phyloP scores from a whole-genome alignment of 352 stramenopile species.

The Halophytophthora batemanensis region DNA sequence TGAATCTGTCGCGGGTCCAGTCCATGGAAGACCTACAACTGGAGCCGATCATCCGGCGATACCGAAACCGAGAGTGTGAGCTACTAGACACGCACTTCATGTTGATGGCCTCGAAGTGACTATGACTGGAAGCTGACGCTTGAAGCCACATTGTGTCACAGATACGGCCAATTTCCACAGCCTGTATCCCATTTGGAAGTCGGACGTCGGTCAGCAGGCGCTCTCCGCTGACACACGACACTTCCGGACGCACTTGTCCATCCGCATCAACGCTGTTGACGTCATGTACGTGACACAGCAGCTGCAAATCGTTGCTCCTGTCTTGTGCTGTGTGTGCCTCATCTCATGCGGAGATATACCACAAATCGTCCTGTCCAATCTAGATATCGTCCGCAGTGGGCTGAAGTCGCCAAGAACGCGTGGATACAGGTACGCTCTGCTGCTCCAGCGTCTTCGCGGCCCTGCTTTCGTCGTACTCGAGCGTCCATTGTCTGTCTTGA shows the following conservation, averaged over 20 bases:
- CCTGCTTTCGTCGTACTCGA: neutral
- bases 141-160: conserved; percentile 6
- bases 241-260: conserved; percentile 39
- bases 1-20: conserved; percentile 40
- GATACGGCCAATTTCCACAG: conserved; percentile 37
- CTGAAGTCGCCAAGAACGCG: conserved; percentile 55
- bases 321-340: neutral
- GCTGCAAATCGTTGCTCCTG: neutral
- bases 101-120: neutral
- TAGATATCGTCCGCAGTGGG: conserved; percentile 58
- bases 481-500: neutral
- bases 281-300: conserved; percentile 23
- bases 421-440: conserved; percentile 78
- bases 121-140: neutral
- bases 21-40: conserved; percentile 36
- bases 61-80: conserved; percentile 53
- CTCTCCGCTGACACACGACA: conserved; percentile 6
- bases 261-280: conserved; percentile 34
- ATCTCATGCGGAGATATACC: neutral
- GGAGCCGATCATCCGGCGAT: conserved; percentile 28
- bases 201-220: conserved; percentile 14
- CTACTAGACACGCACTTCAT: neutral
- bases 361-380: neutral
- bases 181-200: conserved; percentile 40
- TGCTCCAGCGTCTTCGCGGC: neutral